These are phyloP conservation scores for Penicillium sp. DNA, from an alignment of 2,329 filamentous ascomycete species.

Conservation along the genomic window DNA sequence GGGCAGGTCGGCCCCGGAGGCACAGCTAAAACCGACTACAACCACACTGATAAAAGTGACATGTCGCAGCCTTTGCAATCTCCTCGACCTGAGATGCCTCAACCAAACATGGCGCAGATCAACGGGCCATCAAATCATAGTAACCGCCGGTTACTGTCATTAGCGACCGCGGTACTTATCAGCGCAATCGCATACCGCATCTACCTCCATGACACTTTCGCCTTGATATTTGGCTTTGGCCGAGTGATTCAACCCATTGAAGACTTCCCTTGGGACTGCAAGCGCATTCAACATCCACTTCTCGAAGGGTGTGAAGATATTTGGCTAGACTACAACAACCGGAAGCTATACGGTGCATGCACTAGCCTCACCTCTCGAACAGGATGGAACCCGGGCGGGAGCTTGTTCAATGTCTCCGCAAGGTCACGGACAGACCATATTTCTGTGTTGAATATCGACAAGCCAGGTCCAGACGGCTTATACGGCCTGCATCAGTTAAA, in stretches of 20 bases:
- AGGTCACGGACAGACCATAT: slow-evolving; percentile 35
- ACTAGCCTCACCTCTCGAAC: slow-evolving; percentile 28
- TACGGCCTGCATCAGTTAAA: slow-evolving; percentile 31
- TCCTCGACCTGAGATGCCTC: not conserved
- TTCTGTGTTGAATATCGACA: slow-evolving; percentile 37
- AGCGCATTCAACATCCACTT: slow-evolving; percentile 33
- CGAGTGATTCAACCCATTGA: slow-evolving; percentile 40
- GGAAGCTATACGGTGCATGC: slow-evolving; percentile 38
- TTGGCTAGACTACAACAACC: slow-evolving; percentile 35
- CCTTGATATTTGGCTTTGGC: slow-evolving; percentile 37
- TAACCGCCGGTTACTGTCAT: not conserved
- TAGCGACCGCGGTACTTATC: not conserved
- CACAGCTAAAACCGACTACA: not conserved
- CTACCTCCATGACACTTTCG: slow-evolving; percentile 17
- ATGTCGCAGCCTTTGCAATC: not conserved
- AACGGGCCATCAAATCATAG: not conserved
- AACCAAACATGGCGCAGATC: not conserved
- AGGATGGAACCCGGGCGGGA: slow-evolving; percentile 34
- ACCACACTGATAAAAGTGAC: not conserved
- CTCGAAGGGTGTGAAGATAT: slow-evolving; percentile 41
- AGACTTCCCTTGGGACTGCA: slow-evolving; percentile 39
- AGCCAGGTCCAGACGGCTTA: slow-evolving; percentile 26
- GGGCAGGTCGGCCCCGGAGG: not conserved
- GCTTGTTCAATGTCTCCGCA: slow-evolving; percentile 30
- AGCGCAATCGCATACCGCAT: slow-evolving; percentile 3